phyloP scores from a whole-genome alignment of 177 flowering plant species.

The Telopea speciosissima region DNA sequence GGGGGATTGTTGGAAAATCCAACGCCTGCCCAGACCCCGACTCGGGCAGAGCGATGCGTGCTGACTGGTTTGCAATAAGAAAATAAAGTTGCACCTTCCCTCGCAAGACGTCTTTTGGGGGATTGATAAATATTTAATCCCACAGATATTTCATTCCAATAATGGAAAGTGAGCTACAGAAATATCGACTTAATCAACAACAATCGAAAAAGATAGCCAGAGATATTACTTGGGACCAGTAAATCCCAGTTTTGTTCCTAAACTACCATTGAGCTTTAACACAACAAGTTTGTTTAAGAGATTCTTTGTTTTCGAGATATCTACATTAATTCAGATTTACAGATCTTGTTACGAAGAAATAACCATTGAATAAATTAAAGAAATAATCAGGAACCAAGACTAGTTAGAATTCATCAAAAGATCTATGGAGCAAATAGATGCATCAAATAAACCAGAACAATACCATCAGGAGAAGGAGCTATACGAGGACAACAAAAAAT shows the following conservation, averaged over 20 bases:
- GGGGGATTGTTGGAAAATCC: too few species aligned
- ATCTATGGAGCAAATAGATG: not conserved
- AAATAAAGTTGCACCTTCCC: too few species aligned
- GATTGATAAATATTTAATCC: too few species aligned
- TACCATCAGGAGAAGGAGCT: slow-evolving; percentile 70
- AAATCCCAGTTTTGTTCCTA: slow-evolving; percentile 97
- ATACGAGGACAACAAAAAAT: too few species aligned
- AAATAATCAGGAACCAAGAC: not conserved
- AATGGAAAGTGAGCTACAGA: too few species aligned
- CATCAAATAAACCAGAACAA: not conserved
- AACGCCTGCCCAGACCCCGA: too few species aligned
- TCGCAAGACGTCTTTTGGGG: too few species aligned
- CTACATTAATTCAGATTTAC: slow-evolving; percentile 30
- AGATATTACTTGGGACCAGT: slow-evolving; percentile 91
- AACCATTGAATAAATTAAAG: not conserved
- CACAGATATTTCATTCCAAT: too few species aligned
- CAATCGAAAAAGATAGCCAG: not conserved
- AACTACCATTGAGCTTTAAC: slow-evolving; percentile 90
- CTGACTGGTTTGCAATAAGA: too few species aligned
- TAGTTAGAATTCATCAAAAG: not conserved
- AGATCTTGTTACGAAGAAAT: not conserved
- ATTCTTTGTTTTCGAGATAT: slow-evolving; percentile 47
- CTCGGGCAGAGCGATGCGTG: too few species aligned
- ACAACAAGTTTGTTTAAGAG: slow-evolving; percentile 96
- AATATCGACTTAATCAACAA: not conserved